Evolutionary conservation across 2,329 filamentous ascomycete genomes (phyloP).

Genomic region (Gnomoniopsis sp.): DNA sequence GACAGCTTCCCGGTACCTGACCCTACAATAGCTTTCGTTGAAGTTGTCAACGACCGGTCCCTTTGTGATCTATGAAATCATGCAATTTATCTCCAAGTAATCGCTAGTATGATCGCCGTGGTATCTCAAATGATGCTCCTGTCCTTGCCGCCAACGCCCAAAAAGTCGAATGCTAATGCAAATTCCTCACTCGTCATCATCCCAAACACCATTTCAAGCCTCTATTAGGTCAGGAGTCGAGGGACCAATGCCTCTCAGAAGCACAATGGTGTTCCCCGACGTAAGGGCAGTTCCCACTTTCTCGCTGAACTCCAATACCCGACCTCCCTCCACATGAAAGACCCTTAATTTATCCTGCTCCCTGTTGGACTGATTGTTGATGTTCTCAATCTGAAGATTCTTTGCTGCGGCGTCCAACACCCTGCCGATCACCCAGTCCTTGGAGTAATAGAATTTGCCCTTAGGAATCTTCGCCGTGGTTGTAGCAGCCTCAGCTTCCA

Average conservation of each 20-base stretch:
- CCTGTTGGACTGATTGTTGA: slow-evolving; percentile 73
- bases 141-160: neutral
- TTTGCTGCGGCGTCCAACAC: slow-evolving; percentile 76
- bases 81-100: neutral
- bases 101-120: neutral
- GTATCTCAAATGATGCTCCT: neutral
- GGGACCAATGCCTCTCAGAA: slow-evolving; percentile 82
- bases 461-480: slow-evolving; percentile 79
- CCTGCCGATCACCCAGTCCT: slow-evolving; percentile 86
- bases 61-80: neutral
- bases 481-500: slow-evolving; percentile 86
- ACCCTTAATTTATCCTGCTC: slow-evolving; percentile 80
- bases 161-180: slow-evolving; percentile 6
- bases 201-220: slow-evolving; percentile 27
- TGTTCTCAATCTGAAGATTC: slow-evolving; percentile 73
- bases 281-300: slow-evolving; percentile 71
- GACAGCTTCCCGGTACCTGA: too few relatives aligned
- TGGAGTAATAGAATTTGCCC: slow-evolving; percentile 75
- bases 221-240: slow-evolving; percentile 67
- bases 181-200: neutral
- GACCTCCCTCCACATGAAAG: slow-evolving; percentile 88
- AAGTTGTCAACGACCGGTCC: too few relatives aligned
- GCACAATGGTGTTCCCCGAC: slow-evolving; percentile 85
- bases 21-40: too few relatives aligned
- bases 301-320: slow-evolving; percentile 82